Conservation (phyloP, 139 green algal genomes). For the Chlorella sp. region DNA sequence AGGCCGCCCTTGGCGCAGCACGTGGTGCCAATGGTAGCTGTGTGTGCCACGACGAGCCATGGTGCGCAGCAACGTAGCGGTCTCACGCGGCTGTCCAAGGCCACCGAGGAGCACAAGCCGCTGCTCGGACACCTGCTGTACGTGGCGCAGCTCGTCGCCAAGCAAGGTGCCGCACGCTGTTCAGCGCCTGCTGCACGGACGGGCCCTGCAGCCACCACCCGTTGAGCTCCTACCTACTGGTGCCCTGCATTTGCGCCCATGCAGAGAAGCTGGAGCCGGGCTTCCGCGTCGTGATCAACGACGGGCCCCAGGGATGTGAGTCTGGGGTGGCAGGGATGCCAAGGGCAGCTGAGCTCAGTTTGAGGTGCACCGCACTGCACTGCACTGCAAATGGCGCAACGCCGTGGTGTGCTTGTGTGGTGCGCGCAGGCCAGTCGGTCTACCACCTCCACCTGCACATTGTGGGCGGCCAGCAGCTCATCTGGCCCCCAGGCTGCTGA, state of each 20-base stretch:
- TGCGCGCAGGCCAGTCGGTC: conserved; percentile 69
- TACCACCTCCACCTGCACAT: conserved; percentile 89
- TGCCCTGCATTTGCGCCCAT: neutral
- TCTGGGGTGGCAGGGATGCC: neutral
- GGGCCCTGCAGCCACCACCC: neutral
- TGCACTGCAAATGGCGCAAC: neutral
- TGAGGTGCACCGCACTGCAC: neutral
- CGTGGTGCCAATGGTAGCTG: too few species aligned
- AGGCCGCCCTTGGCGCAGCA: too few species aligned
- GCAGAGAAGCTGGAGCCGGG: conserved; percentile 73
- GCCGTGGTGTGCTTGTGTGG: neutral
- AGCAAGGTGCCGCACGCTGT: conserved; percentile 46
- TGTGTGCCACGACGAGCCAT: too few species aligned
- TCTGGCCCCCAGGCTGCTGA: conserved; percentile 38
- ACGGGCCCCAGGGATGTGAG: conserved; percentile 75
- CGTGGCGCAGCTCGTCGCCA: conserved; percentile 70
- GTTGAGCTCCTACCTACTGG: neutral
- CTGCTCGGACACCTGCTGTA: conserved; percentile 87
- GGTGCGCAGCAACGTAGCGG: conserved; percentile 32
- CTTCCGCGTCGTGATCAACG: conserved; percentile 88
- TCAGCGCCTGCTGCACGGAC: neutral
- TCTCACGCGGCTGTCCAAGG: conserved; percentile 74
- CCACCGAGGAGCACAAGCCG: conserved; percentile 64
- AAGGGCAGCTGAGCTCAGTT: neutral
- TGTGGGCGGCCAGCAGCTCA: conserved; percentile 73